A percentile compares a stretch with the other conserved stretches of the same genome.
Conservation (phyloP, 2,329 filamentous ascomycete genomes). For the Diaporthe batatas region DNA sequence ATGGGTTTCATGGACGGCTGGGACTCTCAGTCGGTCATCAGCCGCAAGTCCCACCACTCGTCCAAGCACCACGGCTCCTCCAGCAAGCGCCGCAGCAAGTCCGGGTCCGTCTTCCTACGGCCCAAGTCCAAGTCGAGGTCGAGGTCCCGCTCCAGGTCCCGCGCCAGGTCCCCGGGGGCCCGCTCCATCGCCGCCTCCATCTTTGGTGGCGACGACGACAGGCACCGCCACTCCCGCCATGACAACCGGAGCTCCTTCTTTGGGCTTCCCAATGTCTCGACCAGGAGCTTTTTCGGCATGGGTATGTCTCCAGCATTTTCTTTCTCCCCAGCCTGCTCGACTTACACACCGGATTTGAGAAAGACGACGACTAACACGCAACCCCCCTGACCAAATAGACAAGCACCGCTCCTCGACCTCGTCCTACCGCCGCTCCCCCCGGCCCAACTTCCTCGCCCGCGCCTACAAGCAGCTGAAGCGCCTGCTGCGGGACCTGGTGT, state of each 20-base stretch:
- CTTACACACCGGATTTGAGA: slow-evolving; percentile 43
- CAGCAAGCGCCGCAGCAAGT: slow-evolving; percentile 47
- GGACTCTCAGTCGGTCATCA: slow-evolving; percentile 50
- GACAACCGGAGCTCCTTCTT: slow-evolving; percentile 63
- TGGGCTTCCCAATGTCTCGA: slow-evolving; percentile 58
- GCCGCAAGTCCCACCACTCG: slow-evolving; percentile 45
- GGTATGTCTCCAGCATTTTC: slow-evolving; percentile 49
- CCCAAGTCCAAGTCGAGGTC: slow-evolving; percentile 52
- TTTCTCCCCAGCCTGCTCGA: slow-evolving; percentile 33
- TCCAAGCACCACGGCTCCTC: slow-evolving; percentile 42
- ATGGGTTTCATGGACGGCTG: slow-evolving; percentile 52
- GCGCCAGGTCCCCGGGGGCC: slow-evolving; percentile 53
- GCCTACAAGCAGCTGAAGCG: slow-evolving; percentile 82
- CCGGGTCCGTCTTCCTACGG: slow-evolving; percentile 33
- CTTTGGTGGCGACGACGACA: slow-evolving; percentile 56
- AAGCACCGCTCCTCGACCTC: slow-evolving; percentile 54
- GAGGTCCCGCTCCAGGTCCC: slow-evolving; percentile 55
- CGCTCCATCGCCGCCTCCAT: slow-evolving; percentile 58
- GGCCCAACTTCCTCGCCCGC: slow-evolving; percentile 81
- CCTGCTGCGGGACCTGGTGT: slow-evolving; percentile 82
- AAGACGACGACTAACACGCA: slow-evolving; percentile 11
- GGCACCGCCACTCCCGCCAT: slow-evolving; percentile 47
- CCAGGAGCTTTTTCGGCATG: slow-evolving; percentile 61
- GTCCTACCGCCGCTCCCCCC: slow-evolving; percentile 86
- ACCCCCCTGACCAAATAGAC: slow-evolving; percentile 56